Conservation (phyloP, 805 yeast genomes). For the Metschnikowia similis region DNA sequence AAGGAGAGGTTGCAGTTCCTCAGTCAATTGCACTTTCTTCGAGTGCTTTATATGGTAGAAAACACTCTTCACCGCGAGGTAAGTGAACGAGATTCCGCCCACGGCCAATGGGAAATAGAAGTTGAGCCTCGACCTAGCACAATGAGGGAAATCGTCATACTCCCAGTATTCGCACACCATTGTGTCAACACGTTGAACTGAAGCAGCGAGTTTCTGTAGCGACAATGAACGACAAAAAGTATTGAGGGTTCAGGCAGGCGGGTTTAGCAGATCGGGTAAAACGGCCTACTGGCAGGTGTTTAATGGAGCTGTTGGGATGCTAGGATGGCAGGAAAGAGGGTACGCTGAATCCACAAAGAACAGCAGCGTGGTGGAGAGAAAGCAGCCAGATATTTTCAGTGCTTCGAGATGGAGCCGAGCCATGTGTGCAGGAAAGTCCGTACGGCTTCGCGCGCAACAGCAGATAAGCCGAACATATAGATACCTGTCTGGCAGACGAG, state of each 20-base stretch:
- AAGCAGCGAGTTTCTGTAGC: not conserved
- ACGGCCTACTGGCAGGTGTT: too few species aligned
- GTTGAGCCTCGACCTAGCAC: slow-evolving; percentile 44
- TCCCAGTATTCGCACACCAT: slow-evolving; percentile 41
- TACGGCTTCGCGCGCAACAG: slow-evolving; percentile 4
- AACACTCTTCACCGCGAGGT: slow-evolving; percentile 19
- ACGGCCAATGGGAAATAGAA: slow-evolving; percentile 28
- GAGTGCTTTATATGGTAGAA: slow-evolving; percentile 1
- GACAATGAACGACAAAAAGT: not conserved
- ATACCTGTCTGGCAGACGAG: not conserved
- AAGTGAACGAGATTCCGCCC: slow-evolving; percentile 25
- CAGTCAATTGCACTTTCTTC: slow-evolving; percentile 15
- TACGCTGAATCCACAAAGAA: not conserved
- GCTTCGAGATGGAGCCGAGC: not conserved
- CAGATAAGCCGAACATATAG: slow-evolving; percentile 1
- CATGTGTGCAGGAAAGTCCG: slow-evolving; percentile 2
- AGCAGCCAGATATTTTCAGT: not conserved
- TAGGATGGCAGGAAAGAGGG: not conserved
- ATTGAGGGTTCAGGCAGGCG: not conserved
- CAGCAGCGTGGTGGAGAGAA: not conserved
- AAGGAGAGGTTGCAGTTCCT: slow-evolving; percentile 33
- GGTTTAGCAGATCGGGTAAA: not conserved
- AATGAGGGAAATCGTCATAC: slow-evolving; percentile 56
- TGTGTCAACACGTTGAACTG: not conserved
- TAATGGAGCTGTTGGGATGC: not conserved